Percentiles rank a stretch among this genome's conserved stretches.
These are phyloP conservation scores for Vitis riparia DNA, from an alignment of 164 flowering plant species.

Conservation along the genomic window DNA sequence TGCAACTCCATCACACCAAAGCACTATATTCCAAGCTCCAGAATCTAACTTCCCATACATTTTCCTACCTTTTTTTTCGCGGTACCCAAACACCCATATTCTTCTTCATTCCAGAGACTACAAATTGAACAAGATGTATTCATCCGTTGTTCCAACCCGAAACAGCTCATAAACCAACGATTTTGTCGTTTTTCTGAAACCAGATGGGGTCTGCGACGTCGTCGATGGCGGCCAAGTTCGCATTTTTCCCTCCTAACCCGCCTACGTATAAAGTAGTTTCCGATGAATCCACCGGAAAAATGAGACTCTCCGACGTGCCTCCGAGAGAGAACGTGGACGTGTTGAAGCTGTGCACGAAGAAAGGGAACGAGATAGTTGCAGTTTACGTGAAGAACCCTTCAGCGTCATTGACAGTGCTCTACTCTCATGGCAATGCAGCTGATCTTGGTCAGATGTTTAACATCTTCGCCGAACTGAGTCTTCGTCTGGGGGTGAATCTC, in stretches of 20 bases:
- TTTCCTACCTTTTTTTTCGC: too few relatives aligned
- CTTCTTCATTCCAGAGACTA: too few relatives aligned
- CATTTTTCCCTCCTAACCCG: conserved; percentile 92
- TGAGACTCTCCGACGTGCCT: conserved; percentile 53
- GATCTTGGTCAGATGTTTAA: conserved; percentile 95
- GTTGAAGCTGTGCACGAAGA: conserved; percentile 62
- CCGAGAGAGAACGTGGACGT: conserved; percentile 69
- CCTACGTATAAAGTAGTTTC: conserved; percentile 59
- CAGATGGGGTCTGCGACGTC: conserved; percentile 83
- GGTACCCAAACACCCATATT: too few relatives aligned
- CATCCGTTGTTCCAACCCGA: too few relatives aligned
- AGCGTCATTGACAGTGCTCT: conserved; percentile 73
- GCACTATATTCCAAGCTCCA: too few relatives aligned
- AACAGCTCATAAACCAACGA: not conserved
- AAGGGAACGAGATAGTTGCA: conserved; percentile 72
- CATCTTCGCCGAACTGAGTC: conserved; percentile 71
- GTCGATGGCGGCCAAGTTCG: conserved; percentile 87
- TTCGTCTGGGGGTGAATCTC: conserved; percentile 74
- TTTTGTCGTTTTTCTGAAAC: not conserved
- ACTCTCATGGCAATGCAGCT: conserved; percentile 96
- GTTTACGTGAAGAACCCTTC: conserved; percentile 63
- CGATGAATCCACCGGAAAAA: conserved; percentile 51
- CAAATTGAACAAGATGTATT: too few relatives aligned
- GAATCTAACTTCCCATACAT: too few relatives aligned
- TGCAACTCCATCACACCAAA: too few relatives aligned